A percentile compares a stretch with the other conserved stretches of the same genome.
phyloP scores from a whole-genome alignment of 106 monocot genomes.

The Apostasia ramifera region DNA sequence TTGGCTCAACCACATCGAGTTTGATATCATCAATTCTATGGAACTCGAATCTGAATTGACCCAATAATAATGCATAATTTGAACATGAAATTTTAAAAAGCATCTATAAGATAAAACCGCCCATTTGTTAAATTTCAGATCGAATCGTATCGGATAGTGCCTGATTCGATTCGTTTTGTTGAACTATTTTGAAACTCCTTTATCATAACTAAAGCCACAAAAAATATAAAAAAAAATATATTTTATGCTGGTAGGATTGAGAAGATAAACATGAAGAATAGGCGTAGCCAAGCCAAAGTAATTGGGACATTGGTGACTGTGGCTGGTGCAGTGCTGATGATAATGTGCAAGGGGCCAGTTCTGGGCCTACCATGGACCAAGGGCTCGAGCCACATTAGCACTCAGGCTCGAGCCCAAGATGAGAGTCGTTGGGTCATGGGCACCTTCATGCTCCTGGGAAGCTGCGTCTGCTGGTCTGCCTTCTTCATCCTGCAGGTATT shows the following conservation, averaged over 20 bases:
- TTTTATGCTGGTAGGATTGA: conserved; percentile 31
- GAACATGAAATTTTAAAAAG: no score
- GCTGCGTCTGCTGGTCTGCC: conserved; percentile 54
- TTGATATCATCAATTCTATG: no score
- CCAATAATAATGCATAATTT: no score
- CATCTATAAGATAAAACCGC: no score
- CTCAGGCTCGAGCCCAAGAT: conserved; percentile 1
- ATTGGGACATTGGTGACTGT: conserved; percentile 46
- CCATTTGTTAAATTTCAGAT: no score
- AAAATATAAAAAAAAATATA: no score
- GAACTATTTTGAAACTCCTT: no score
- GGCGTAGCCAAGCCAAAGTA: conserved; percentile 47
- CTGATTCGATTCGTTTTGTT: no score
- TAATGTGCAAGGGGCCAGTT: conserved; percentile 53
- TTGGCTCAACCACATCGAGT: no score
- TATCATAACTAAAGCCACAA: no score
- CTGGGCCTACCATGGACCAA: conserved; percentile 40
- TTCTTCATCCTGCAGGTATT: conserved; percentile 74
- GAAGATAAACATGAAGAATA: conserved; percentile 42
- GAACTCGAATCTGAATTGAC: no score
- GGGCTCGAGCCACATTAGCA: not conserved
- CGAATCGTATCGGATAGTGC: no score
- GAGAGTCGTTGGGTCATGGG: conserved; percentile 43
- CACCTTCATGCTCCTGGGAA: conserved; percentile 34
- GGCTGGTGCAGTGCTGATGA: conserved; percentile 54